These are phyloP conservation scores for Penicillium corylophilum DNA, from an alignment of 2,329 filamentous ascomycete species.

Conservation along the genomic window DNA sequence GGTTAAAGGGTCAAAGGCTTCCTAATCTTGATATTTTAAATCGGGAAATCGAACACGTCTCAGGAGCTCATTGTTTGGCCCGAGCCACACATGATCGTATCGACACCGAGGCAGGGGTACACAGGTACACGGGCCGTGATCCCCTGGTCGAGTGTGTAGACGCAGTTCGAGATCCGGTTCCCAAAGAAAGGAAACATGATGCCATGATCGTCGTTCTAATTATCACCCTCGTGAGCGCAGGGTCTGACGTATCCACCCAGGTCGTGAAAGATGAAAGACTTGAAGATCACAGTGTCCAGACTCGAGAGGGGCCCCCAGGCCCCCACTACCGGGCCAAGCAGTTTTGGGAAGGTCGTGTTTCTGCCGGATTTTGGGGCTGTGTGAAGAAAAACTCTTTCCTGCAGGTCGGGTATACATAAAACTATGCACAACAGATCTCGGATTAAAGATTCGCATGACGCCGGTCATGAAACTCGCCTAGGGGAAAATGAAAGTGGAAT, in stretches of 20 bases:
- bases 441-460: neutral
- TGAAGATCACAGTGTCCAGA: conserved; percentile 7
- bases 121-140: neutral
- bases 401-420: neutral
- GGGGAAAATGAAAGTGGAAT: neutral
- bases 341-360: conserved; percentile 2
- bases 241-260: conserved; percentile 13
- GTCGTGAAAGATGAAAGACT: neutral
- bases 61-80: neutral
- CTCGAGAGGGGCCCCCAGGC: neutral
- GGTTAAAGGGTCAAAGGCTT: neutral
- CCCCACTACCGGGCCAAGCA: neutral
- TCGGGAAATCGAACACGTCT: neutral
- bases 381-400: neutral
- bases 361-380: neutral
- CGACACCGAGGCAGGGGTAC: neutral
- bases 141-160: neutral
- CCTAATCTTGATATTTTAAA: too few species aligned
- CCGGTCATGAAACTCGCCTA: neutral
- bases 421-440: neutral
- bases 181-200: conserved; percentile 4
- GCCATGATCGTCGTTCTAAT: conserved; percentile 15
- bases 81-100: neutral
- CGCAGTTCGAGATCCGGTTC: neutral
- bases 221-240: conserved; percentile 10